Evolutionary conservation across 2,329 filamentous ascomycete species (phyloP).

Genomic region (Exophiala viscosa): DNA sequence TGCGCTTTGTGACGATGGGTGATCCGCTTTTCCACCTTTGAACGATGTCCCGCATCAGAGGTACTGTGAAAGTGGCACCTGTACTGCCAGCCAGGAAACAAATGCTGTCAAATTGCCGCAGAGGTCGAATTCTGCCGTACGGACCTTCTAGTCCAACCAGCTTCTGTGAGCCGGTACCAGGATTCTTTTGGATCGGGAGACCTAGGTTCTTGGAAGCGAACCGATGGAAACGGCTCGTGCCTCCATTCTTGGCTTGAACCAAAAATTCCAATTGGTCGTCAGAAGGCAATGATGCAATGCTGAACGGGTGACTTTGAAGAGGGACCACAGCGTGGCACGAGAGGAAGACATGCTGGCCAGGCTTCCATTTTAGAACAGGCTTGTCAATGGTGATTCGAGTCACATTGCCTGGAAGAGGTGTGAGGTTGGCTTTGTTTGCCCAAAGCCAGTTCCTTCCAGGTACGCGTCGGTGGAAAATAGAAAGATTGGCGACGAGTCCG

Average conservation of each 20-base stretch:
- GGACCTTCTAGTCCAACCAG: constrained; percentile 30
- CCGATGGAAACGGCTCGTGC: constrained; percentile 20
- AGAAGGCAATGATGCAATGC: constrained; percentile 55
- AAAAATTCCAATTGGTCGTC: constrained; percentile 57
- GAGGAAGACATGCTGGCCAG: constrained; percentile 62
- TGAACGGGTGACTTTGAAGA: constrained; percentile 63
- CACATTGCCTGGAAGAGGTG: constrained; percentile 52
- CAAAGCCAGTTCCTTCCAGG: constrained; percentile 32
- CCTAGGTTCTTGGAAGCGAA: constrained; percentile 47
- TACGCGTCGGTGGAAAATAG: constrained; percentile 11
- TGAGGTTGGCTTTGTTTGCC: constrained; percentile 44
- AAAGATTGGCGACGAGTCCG: constrained; percentile 15
- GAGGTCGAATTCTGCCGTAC: constrained; percentile 35
- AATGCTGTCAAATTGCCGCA: constrained; percentile 31
- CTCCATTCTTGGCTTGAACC: constrained; percentile 47
- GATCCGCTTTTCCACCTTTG: constrained; percentile 39
- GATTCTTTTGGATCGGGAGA: constrained; percentile 27
- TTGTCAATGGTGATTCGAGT: constrained; percentile 56
- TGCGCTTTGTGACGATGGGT: constrained; percentile 35
- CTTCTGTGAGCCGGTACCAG: constrained; percentile 2
- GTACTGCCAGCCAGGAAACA: constrained; percentile 30
- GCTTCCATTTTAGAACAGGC: constrained; percentile 55
- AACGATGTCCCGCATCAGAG: constrained; percentile 50
- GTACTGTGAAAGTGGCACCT: constrained; percentile 57
- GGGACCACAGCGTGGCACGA: constrained; percentile 55